Evolutionary conservation across 768 basidiomycete species (phyloP).

Genomic region (Xerocomellus intermedius): DNA sequence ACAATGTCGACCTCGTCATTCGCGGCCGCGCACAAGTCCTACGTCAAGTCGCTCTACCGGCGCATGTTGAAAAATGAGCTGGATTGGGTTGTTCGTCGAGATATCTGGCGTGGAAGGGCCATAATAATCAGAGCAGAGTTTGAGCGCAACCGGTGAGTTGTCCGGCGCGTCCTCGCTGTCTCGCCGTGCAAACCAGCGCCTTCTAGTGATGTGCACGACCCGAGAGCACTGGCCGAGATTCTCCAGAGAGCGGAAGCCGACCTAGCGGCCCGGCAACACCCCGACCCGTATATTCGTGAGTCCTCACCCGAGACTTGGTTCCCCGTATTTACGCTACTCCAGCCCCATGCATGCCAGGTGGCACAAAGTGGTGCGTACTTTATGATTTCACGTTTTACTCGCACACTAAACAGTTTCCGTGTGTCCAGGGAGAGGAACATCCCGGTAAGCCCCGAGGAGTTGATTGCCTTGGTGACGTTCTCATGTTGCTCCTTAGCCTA

Average conservation of each 20-base stretch:
- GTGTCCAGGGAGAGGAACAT: slow-evolving; percentile 72
- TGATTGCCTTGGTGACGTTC: background rate
- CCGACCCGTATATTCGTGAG: slow-evolving; percentile 93
- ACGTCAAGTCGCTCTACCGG: slow-evolving; percentile 91
- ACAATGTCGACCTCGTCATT: slow-evolving; percentile 61
- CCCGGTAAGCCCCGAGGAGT: slow-evolving; percentile 52
- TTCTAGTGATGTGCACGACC: slow-evolving; percentile 76
- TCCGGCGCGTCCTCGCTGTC: slow-evolving; percentile 13
- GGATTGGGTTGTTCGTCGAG: slow-evolving; percentile 86
- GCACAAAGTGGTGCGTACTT: slow-evolving; percentile 87
- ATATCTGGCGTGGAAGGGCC: slow-evolving; percentile 84
- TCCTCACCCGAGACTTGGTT: slow-evolving; percentile 16
- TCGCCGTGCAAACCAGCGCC: background rate
- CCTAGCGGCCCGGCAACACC: slow-evolving; percentile 68
- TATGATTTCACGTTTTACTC: background rate
- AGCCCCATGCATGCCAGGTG: slow-evolving; percentile 85
- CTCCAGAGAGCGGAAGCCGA: slow-evolving; percentile 77
- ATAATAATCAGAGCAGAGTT: slow-evolving; percentile 89
- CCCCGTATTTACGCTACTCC: slow-evolving; percentile 2
- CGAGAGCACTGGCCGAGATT: slow-evolving; percentile 74
- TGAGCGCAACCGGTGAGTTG: slow-evolving; percentile 78
- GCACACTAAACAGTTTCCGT: background rate
- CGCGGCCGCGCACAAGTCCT: slow-evolving; percentile 70
- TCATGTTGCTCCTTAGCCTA: slow-evolving; percentile 44
- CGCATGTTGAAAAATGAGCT: slow-evolving; percentile 82